Conservation (phyloP, 345 rosid species). For the Luvunga scandens region DNA sequence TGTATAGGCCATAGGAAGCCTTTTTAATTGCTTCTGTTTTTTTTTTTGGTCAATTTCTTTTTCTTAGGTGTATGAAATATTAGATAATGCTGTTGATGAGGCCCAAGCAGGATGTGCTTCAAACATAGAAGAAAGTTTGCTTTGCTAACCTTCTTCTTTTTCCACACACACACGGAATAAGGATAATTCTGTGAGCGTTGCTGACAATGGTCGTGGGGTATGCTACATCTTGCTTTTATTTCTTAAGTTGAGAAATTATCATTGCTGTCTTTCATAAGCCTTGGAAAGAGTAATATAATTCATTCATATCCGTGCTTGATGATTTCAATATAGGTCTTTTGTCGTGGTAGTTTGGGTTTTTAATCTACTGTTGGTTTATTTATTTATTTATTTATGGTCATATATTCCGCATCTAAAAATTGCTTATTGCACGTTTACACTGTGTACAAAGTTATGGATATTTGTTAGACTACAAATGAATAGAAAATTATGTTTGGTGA, state of each 20-base stretch:
- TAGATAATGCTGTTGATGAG: conserved; percentile 97
- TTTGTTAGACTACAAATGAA: background rate
- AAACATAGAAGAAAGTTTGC: conserved; percentile 60
- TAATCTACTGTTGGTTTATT: background rate
- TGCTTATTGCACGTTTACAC: background rate
- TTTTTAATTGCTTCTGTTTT: background rate
- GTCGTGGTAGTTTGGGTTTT: background rate
- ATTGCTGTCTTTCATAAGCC: background rate
- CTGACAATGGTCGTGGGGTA: conserved; percentile 99
- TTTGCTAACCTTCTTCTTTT: too few species aligned
- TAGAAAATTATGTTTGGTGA: background rate
- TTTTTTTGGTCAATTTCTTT: conserved; percentile 14
- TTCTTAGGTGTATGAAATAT: conserved; percentile 86
- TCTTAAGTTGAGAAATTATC: background rate
- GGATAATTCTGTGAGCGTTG: conserved; percentile 82
- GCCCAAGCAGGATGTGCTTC: conserved; percentile 98
- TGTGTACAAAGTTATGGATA: background rate
- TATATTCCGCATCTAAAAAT: background rate
- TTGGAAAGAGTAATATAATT: background rate
- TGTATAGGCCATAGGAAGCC: background rate
- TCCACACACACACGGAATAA: too few species aligned
- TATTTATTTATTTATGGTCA: too few species aligned
- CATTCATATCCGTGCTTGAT: background rate
- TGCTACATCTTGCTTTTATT: conserved; percentile 22
- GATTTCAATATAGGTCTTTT: background rate